Conservation (phyloP, 495 filamentous ascomycete species). For the Halenospora varia region DNA sequence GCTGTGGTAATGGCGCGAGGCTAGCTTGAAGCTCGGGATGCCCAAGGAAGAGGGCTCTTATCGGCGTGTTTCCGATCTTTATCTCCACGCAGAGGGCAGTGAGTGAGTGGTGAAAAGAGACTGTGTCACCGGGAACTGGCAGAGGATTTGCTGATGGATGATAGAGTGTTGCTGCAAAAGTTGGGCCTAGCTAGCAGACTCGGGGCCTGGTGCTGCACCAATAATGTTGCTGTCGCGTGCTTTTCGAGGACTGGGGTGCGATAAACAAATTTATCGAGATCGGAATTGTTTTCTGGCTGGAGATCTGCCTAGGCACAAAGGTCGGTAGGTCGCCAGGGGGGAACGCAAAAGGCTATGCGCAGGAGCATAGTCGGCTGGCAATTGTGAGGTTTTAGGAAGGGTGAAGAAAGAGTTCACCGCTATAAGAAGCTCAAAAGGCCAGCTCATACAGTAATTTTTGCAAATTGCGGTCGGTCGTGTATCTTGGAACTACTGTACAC, state of each 20-base stretch:
- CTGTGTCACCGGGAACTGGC: background rate
- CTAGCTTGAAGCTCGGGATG: background rate
- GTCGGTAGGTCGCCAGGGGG: background rate
- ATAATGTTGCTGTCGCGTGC: conserved; percentile 15
- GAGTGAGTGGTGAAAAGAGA: background rate
- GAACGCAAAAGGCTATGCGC: background rate
- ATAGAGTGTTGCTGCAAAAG: conserved; percentile 1
- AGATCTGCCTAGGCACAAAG: background rate
- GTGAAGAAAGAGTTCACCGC: background rate
- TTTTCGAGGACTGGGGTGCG: conserved; percentile 5
- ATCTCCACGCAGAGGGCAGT: conserved; percentile 8
- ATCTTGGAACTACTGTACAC: background rate
- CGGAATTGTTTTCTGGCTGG: background rate
- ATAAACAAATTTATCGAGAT: conserved; percentile 5
- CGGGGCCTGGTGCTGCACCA: conserved; percentile 7
- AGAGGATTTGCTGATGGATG: background rate
- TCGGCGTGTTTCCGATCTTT: conserved; percentile 11
- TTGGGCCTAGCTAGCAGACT: background rate
- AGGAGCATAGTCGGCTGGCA: background rate
- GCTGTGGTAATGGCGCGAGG: background rate
- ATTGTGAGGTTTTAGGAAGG: background rate
- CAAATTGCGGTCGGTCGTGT: background rate
- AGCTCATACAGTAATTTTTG: background rate
- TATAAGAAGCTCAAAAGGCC: background rate
- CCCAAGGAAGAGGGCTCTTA: conserved; percentile 5